phyloP scores from a whole-genome alignment of 1,284 basidiomycete genomes.

The Ustilago trichophora region DNA sequence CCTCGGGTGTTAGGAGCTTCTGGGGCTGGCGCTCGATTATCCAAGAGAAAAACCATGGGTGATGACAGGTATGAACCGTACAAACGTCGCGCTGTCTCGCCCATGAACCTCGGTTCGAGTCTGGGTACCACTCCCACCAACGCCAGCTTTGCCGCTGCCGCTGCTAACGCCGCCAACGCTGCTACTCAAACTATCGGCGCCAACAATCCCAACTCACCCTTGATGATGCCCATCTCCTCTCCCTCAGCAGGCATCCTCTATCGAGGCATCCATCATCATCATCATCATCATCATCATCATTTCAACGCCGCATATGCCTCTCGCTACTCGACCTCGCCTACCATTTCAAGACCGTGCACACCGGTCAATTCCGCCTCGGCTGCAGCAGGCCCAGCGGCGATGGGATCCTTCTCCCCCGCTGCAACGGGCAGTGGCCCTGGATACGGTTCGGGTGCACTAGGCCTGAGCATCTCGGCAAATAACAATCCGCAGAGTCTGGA shows the following conservation, averaged over 20 bases:
- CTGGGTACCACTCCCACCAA: slow-evolving; percentile 18
- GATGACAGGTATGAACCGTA: slow-evolving; percentile 53
- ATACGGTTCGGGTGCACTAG: slow-evolving; percentile 49
- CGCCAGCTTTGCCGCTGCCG: slow-evolving; percentile 8
- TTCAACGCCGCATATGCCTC: slow-evolving; percentile 9
- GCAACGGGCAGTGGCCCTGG: slow-evolving; percentile 43
- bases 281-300: slow-evolving; percentile 12
- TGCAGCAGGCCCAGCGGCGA: slow-evolving; percentile 1
- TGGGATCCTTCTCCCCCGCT: slow-evolving; percentile 29
- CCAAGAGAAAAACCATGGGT: slow-evolving; percentile 44
- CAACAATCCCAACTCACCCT: slow-evolving; percentile 16
- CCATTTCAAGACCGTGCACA: slow-evolving; percentile 34
- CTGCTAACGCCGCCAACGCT: neutral
- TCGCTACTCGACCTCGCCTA: slow-evolving; percentile 37
- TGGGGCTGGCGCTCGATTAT: slow-evolving; percentile 11
- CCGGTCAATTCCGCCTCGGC: slow-evolving; percentile 13
- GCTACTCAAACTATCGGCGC: neutral
- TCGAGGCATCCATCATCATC: slow-evolving; percentile 7
- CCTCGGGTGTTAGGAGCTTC: slow-evolving; percentile 20
- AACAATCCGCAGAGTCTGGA: slow-evolving; percentile 16
- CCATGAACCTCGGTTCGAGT: slow-evolving; percentile 34
- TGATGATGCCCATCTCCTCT: slow-evolving; percentile 30
- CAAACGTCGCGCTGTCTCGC: slow-evolving; percentile 52
- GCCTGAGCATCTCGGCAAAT: slow-evolving; percentile 39
- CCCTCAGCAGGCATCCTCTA: slow-evolving; percentile 23